Percentiles rank a stretch among this genome's conserved stretches.
phyloP scores from a whole-genome alignment of 2,329 filamentous ascomycete genomes.

The Apiospora rasikravindrae region DNA sequence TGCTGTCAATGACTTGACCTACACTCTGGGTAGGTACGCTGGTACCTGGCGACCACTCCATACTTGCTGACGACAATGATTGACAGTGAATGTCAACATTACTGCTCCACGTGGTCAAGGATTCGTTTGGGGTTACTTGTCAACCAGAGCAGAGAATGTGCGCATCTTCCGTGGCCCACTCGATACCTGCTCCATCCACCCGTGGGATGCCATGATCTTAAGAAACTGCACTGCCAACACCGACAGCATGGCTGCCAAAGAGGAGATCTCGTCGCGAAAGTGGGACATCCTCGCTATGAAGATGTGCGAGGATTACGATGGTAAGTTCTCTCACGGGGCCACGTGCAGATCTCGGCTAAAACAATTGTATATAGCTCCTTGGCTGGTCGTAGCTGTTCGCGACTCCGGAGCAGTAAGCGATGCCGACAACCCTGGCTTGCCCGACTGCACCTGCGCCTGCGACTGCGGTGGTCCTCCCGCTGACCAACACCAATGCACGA shows the following conservation, averaged over 20 bases:
- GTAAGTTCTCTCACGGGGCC: slow-evolving; percentile 19
- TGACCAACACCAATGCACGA: neutral
- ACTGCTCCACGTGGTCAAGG: neutral
- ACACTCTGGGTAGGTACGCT: slow-evolving; percentile 1
- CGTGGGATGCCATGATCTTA: slow-evolving; percentile 28
- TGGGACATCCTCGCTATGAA: slow-evolving; percentile 30
- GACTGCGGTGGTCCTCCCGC: neutral
- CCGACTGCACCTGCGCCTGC: neutral
- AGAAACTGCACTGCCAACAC: slow-evolving; percentile 24
- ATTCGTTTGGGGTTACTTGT: slow-evolving; percentile 22
- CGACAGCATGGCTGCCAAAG: neutral
- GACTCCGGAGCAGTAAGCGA: neutral
- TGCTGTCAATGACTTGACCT: slow-evolving; percentile 5
- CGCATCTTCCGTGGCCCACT: slow-evolving; percentile 21
- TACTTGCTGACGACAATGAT: neutral
- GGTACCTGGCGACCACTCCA: neutral
- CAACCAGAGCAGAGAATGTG: slow-evolving; percentile 11
- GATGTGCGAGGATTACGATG: slow-evolving; percentile 20
- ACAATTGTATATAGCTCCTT: neutral
- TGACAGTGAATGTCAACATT: neutral
- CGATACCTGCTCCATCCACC: neutral
- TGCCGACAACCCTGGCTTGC: neutral
- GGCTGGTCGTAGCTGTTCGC: neutral
- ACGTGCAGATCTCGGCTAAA: neutral
- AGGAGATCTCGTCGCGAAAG: slow-evolving; percentile 18